phyloP scores from a whole-genome alignment of 495 filamentous ascomycete genomes.

The Neurospora sp. region DNA sequence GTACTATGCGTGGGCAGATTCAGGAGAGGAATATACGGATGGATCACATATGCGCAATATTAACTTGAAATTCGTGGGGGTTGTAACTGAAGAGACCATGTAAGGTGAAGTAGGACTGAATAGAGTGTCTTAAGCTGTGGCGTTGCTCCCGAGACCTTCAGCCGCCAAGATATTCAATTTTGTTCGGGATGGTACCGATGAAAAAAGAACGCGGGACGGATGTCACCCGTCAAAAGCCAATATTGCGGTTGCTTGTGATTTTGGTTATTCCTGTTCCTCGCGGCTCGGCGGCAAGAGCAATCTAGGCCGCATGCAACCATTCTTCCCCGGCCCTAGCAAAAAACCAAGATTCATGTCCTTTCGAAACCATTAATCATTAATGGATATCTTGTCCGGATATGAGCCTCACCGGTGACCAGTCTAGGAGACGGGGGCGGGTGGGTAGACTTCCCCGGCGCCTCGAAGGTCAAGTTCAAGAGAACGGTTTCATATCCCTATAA shows the following conservation, averaged over 20 bases:
- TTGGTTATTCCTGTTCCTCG: not conserved
- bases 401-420: not conserved
- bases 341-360: constrained; percentile 2
- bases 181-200: not conserved
- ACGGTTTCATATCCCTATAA: not conserved
- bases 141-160: not conserved
- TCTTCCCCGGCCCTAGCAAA: constrained; percentile 19
- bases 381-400: not conserved
- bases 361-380: not conserved
- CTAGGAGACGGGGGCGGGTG: not conserved
- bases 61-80: not conserved
- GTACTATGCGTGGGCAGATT: not conserved
- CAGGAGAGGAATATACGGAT: not conserved
- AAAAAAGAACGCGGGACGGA: not conserved
- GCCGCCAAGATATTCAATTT: not conserved
- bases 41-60: not conserved
- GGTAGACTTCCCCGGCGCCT: not conserved
- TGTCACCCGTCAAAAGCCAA: not conserved
- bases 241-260: constrained; percentile 1
- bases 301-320: constrained; percentile 15
- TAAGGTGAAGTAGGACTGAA: not conserved
- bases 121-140: not conserved
- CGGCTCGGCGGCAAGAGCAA: constrained; percentile 13
- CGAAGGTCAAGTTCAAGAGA: not conserved
- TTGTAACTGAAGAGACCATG: not conserved